phyloP scores from a whole-genome alignment of 176 grass and related monocot genomes.

The Eremochloa ophiuroides region DNA sequence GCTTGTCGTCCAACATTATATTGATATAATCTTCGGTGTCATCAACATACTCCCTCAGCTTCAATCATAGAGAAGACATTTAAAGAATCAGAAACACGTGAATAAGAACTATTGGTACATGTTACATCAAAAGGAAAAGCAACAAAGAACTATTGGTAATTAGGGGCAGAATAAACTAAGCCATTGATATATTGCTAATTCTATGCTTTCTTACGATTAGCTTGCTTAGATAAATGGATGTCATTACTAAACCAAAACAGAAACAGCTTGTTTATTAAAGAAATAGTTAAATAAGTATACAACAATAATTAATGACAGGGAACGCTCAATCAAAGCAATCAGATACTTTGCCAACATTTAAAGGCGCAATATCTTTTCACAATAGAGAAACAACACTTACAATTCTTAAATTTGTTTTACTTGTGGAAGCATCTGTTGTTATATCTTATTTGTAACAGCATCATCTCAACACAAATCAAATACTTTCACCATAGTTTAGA shows the following conservation, averaged over 20 bases:
- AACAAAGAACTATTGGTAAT: not conserved
- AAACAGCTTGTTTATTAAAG: not conserved
- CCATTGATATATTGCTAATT: not conserved
- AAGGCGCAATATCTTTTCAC: not conserved
- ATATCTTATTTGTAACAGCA: not conserved
- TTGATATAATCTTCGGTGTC: conserved; percentile 79
- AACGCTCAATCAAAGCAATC: not conserved
- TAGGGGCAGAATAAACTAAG: not conserved
- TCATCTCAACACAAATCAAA: not conserved
- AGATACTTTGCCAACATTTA: not conserved
- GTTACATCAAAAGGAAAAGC: not conserved
- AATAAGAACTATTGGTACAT: not conserved
- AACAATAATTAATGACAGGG: not conserved
- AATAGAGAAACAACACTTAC: not conserved
- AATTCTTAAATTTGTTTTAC: not conserved
- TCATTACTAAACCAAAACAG: not conserved
- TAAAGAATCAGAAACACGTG: not conserved
- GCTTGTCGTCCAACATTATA: conserved; percentile 72
- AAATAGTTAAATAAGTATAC: not conserved
- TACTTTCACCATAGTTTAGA: not conserved
- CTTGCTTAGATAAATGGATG: not conserved
- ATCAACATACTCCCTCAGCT: conserved; percentile 70
- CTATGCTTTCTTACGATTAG: not conserved
- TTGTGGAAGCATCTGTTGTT: not conserved
- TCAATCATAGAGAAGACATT: not conserved